Base-by-base conservation (phyloP, 805 yeast genomes). In the Metschnikowia reukaufii region DNA sequence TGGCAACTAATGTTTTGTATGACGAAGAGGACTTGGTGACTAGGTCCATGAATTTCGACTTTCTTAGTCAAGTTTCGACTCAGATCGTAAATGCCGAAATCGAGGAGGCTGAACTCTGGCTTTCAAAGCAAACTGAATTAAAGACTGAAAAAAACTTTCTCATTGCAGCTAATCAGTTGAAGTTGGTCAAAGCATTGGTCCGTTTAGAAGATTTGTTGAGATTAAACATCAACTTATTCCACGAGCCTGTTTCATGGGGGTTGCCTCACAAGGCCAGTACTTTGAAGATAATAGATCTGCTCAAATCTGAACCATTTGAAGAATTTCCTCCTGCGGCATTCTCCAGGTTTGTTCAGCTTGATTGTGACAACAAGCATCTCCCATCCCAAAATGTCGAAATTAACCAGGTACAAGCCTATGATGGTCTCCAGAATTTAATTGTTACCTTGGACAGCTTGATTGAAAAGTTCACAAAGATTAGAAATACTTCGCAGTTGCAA, bases 21-120 rank as follows among this genome's bases (percentile, higher is more conserved):
- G 89, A 86, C 58, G 94, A 84, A 57, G 94, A 86, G 59, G 95
- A 87, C 64, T 66, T 86, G 27, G 82, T 82, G 46, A 78, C 85
- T 1, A 79, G 84, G 54, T 72, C 74, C 12, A 80, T 84, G 82
- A 82, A 81, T 32, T 56, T 72, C 74, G 57, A 53, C 49, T 67
- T 66, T 44, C 60, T 70, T 39, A 39, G 42, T 12, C 59, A 55
- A 39, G 57, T 67, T 6, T 47, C 62, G 10, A 42, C 59, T 4
- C 58, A 55, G 16, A 50, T 55, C 6, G 61, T 67, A 0, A 27
- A 58, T 4, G 52, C 56, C 6, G 66, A 62, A n/a, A 48, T 82
- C 6, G 62, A 68, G 4, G 49, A 48, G 6, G 58, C 77, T 1
- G 59, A 73, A 0, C 50, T 42, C 1, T 72, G 72, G 70, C 50